Conservation (phyloP, 176 grass and related monocot genomes). For the Aegilops longissima region DNA sequence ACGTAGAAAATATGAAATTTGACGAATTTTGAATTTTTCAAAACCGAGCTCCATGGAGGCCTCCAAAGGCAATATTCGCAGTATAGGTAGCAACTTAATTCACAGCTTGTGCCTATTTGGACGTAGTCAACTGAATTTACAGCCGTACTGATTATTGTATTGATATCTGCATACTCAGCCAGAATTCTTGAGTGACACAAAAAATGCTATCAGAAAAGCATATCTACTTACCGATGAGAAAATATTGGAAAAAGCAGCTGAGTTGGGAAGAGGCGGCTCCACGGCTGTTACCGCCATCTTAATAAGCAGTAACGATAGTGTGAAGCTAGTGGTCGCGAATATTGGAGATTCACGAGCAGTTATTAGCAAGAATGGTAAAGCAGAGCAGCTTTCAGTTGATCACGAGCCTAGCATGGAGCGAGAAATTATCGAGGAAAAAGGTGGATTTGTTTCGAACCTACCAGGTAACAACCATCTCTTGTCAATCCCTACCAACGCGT, state of each 20-base stretch:
- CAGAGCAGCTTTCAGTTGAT: constrained; percentile 81
- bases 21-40: no score
- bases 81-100: neutral
- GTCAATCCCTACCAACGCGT: neutral
- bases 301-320: constrained; percentile 54
- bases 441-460: constrained; percentile 91
- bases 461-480: constrained; percentile 54
- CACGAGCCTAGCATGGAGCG: constrained; percentile 80
- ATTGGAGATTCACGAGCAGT: constrained; percentile 95
- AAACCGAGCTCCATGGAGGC: no score
- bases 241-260: constrained; percentile 78
- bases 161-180: constrained; percentile 50
- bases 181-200: constrained; percentile 74
- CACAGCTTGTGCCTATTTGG: constrained; percentile 1
- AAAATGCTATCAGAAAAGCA: constrained; percentile 75
- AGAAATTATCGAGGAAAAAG: constrained; percentile 68
- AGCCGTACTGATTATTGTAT: constrained; percentile 36
- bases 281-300: constrained; percentile 95
- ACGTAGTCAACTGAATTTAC: neutral
- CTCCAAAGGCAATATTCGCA: neutral
- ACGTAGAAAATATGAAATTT: no score
- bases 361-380: constrained; percentile 71
- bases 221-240: constrained; percentile 77
- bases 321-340: constrained; percentile 84
- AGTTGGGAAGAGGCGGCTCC: constrained; percentile 91